phyloP scores from a whole-genome alignment of 768 basidiomycete species.

The Rhodotorula paludigena region DNA sequence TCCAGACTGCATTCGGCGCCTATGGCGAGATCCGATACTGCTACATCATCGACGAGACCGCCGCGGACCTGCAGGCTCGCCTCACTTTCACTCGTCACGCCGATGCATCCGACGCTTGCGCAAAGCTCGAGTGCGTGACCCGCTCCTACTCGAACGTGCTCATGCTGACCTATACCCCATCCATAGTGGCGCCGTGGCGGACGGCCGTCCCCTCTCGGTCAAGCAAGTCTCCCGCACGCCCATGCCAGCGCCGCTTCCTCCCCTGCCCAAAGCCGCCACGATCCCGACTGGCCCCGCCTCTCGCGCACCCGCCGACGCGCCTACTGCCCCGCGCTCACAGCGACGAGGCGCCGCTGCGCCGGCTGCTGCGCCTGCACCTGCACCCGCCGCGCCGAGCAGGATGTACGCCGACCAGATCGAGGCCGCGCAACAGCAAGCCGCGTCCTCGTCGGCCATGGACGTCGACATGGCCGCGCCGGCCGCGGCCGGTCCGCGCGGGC shows the following conservation, averaged over 20 bases:
- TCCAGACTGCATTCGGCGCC: conserved; percentile 31
- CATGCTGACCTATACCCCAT: too few relatives aligned
- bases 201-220: conserved; percentile 30
- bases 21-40: conserved; percentile 35
- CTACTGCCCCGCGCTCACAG: neutral
- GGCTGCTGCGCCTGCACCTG: too few relatives aligned
- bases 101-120: conserved; percentile 23
- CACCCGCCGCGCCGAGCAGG: neutral
- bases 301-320: neutral
- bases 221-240: conserved; percentile 5
- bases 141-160: too few relatives aligned
- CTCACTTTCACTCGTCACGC: conserved; percentile 23
- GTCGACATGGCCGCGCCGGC: conserved; percentile 4
- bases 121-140: conserved; percentile 27
- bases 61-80: conserved; percentile 15
- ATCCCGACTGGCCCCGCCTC: neutral
- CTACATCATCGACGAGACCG: conserved; percentile 21
- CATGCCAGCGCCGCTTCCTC: neutral
- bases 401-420: conserved; percentile 26
- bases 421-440: neutral
- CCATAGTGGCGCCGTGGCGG: conserved; percentile 34
- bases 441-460: conserved; percentile 4
- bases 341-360: neutral
- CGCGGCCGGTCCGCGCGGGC: too few relatives aligned
- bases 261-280: neutral